Conservation (phyloP, 2,329 filamentous ascomycete genomes). For the Rhytidhysteron rufulum region DNA sequence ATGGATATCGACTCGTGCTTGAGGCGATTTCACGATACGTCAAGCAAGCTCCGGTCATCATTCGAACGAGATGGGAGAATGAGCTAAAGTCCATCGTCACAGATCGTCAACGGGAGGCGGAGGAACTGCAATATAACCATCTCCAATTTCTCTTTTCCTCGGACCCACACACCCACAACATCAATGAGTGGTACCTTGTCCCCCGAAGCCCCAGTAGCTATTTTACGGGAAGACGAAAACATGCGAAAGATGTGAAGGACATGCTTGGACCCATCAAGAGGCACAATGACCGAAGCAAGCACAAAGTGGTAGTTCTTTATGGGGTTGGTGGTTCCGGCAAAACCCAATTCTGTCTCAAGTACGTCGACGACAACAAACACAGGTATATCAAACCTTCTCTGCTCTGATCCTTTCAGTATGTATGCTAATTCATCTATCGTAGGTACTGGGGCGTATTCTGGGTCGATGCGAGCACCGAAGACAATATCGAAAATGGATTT, state of each 20-base stretch:
- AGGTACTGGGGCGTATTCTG: constrained; percentile 36
- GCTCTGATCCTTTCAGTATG: constrained; percentile 4
- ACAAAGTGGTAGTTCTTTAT: constrained; percentile 31
- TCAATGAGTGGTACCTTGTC: constrained; percentile 18
- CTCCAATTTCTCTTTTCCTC: constrained; percentile 6
- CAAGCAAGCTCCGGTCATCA: constrained; percentile 9
- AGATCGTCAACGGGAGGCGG: constrained; percentile 12
- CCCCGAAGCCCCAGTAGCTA: constrained; percentile 17
- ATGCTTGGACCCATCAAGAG: constrained; percentile 10
- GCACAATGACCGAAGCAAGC: constrained; percentile 5
- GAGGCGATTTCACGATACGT: constrained; percentile 17
- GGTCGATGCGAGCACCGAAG: constrained; percentile 28
- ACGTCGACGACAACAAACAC: constrained; percentile 32
- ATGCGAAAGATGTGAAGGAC: constrained; percentile 10
- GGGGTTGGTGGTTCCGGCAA: constrained; percentile 40
- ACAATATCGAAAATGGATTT: constrained; percentile 20
- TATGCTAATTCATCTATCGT: constrained; percentile 1
- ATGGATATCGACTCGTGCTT: constrained; percentile 13
- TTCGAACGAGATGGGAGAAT: constrained; percentile 11
- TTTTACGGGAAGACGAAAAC: constrained; percentile 18
- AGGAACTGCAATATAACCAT: constrained; percentile 11
- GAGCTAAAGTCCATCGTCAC: constrained; percentile 10
- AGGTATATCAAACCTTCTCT: constrained; percentile 16
- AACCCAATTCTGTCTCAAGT: constrained; percentile 38
- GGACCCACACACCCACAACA: constrained; percentile 2